Base-by-base conservation (phyloP, 306 rosid genomes). In the Quercus bicolor region DNA sequence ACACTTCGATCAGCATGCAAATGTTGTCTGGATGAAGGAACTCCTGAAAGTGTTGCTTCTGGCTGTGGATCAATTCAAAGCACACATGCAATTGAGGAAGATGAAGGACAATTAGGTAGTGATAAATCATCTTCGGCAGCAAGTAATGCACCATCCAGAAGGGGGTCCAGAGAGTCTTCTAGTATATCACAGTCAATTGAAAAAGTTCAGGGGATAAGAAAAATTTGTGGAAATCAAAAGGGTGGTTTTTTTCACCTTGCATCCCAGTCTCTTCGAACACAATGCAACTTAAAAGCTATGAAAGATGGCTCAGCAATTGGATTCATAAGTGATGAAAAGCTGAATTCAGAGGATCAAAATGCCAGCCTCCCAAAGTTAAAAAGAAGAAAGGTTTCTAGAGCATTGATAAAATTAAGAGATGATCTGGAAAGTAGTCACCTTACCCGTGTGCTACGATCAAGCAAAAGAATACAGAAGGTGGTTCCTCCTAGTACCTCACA, bases 401-500 rank as follows among this genome's bases (percentile, higher is more conserved):
- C 74, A 64, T 68, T 72, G 55, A 75, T 75, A 59, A 78, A 59
- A 52, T 55, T 48, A 66, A 68, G 78, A 68, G 34, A 43, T 77
- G 79, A 18, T 62, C 9, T 75, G 43, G 74, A 64, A 60, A 48
- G 28, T 68, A 68, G 69, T 51, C 70, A 14, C 52, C 56, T 77
- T 65, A 66, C 64, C 43, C 77, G 84, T 68, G 78, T 89, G 52
- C 84, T 83, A 34, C 75, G 92, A 73, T 87, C 92, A 77, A 80
- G 82, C 48, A 90, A 94, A 78, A 86, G 86, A 78, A 97, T 86
- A 69, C 92, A 80, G 56, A 70, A 88, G 71, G 85, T 79, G 77
- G 81, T 75, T 75, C 31, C 80, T 40, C 76, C 87, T 48, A 51
- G 78, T 76, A 15, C 81, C 66, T 81, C 90, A 77, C 88, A 85